Evolutionary conservation across 2,329 filamentous ascomycete species (phyloP).

Genomic region (Ophiocordyceps robertsii): DNA sequence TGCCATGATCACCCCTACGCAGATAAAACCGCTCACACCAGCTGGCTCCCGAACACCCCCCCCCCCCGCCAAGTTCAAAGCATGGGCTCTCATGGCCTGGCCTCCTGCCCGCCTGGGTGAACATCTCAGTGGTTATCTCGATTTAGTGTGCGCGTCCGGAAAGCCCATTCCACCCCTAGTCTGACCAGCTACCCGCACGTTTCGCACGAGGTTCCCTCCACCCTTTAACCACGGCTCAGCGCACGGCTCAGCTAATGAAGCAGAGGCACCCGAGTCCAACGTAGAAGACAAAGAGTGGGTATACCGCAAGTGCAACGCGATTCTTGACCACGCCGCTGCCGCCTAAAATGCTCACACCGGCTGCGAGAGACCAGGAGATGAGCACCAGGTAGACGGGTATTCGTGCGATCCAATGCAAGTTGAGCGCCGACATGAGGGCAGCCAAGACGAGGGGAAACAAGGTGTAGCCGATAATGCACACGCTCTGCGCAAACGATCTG

Average conservation of each 20-base stretch:
- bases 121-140: too few species aligned
- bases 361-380: constrained; percentile 84
- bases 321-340: constrained; percentile 95
- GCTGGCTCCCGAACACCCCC: too few species aligned
- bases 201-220: neutral
- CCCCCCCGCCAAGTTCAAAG: too few species aligned
- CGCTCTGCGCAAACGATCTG: constrained; percentile 93
- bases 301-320: constrained; percentile 84
- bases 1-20: too few species aligned
- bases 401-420: constrained; percentile 64
- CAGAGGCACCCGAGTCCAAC: constrained; percentile 84
- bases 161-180: too few species aligned
- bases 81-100: too few species aligned
- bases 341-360: constrained; percentile 88
- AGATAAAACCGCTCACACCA: too few species aligned
- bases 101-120: too few species aligned
- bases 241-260: constrained; percentile 66
- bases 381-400: constrained; percentile 86
- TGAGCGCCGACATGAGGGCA: constrained; percentile 71
- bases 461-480: constrained; percentile 97
- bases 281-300: constrained; percentile 92
- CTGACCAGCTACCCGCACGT: too few species aligned
- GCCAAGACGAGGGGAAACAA: constrained; percentile 94
- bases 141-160: too few species aligned
- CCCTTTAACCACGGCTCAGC: neutral